Percentiles rank a stretch among this genome's conserved stretches.
phyloP scores from a whole-genome alignment of 768 basidiomycete genomes.

The Leccinum broughii region DNA sequence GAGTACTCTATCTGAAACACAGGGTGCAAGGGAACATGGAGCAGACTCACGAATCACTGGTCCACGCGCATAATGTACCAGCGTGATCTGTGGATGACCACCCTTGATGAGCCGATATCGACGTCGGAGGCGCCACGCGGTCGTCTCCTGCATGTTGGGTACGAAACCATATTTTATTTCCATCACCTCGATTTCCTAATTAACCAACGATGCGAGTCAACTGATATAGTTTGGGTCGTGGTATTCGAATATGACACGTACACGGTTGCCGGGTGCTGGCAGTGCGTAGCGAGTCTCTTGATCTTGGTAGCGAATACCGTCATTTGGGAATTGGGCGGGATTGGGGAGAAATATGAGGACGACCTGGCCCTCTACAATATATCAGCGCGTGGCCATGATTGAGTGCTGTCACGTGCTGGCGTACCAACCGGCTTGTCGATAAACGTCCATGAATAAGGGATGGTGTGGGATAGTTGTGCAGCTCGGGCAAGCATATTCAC shows the following conservation, averaged over 20 bases:
- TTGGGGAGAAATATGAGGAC: slow-evolving; percentile 65
- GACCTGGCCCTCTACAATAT: slow-evolving; percentile 57
- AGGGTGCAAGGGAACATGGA: background rate
- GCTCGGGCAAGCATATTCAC: slow-evolving; percentile 62
- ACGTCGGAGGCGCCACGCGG: slow-evolving; percentile 67
- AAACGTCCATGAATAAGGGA: slow-evolving; percentile 72
- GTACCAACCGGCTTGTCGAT: slow-evolving; percentile 77
- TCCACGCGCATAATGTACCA: slow-evolving; percentile 76
- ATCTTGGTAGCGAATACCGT: slow-evolving; percentile 78
- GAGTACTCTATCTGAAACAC: slow-evolving; percentile 22
- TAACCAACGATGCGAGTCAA: background rate
- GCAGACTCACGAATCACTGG: slow-evolving; percentile 55
- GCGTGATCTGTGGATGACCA: slow-evolving; percentile 68
- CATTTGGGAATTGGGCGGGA: slow-evolving; percentile 63
- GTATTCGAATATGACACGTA: slow-evolving; percentile 36
- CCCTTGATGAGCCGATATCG: slow-evolving; percentile 74
- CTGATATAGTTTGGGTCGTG: background rate
- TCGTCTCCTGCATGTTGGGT: slow-evolving; percentile 59
- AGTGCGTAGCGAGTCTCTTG: slow-evolving; percentile 58
- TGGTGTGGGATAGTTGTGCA: slow-evolving; percentile 50
- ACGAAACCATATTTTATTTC: slow-evolving; percentile 78
- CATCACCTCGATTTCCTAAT: slow-evolving; percentile 73
- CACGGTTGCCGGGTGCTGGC: slow-evolving; percentile 54
- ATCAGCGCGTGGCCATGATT: slow-evolving; percentile 1
- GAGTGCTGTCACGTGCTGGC: slow-evolving; percentile 16